Conservation (phyloP, 768 basidiomycete species). For the Multifurca ochricompacta region DNA sequence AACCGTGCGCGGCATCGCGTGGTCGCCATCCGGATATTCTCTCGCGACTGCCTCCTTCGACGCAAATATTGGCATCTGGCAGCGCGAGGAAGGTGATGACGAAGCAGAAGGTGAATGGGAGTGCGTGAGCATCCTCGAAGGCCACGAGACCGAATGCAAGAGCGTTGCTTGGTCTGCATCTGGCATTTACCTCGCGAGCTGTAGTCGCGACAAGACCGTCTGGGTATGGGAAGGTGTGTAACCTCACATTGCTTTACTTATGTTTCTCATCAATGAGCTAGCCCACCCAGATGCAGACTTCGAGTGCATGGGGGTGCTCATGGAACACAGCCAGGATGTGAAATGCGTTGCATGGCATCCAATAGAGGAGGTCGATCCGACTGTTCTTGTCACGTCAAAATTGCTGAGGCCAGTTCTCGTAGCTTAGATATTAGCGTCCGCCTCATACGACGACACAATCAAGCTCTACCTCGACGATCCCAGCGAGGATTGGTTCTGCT, state of each 20-base stretch:
- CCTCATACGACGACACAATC: constrained; percentile 94
- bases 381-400: not conserved
- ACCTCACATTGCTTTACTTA: not conserved
- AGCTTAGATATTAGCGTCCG: constrained; percentile 85
- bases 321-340: constrained; percentile 97
- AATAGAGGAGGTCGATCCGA: constrained; percentile 59
- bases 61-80: constrained; percentile 87
- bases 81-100: constrained; percentile 43
- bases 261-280: constrained; percentile 26
- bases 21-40: constrained; percentile 80
- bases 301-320: constrained; percentile 89
- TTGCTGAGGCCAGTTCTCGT: constrained; percentile 19
- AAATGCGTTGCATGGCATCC: constrained; percentile 96
- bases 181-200: constrained; percentile 77
- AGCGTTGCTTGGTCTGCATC: constrained; percentile 29
- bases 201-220: constrained; percentile 93
- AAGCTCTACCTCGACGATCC: constrained; percentile 92
- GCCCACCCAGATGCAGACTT: constrained; percentile 90
- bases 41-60: constrained; percentile 94
- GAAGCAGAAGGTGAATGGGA: constrained; percentile 60
- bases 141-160: constrained; percentile 97
- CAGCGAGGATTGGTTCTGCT: constrained; percentile 88
- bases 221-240: constrained; percentile 96
- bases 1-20: constrained; percentile 80
- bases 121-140: constrained; percentile 78